Evolutionary conservation across 192 early-diverging fungal genomes (phyloP).

Genomic region (Mortierella claussenii): DNA sequence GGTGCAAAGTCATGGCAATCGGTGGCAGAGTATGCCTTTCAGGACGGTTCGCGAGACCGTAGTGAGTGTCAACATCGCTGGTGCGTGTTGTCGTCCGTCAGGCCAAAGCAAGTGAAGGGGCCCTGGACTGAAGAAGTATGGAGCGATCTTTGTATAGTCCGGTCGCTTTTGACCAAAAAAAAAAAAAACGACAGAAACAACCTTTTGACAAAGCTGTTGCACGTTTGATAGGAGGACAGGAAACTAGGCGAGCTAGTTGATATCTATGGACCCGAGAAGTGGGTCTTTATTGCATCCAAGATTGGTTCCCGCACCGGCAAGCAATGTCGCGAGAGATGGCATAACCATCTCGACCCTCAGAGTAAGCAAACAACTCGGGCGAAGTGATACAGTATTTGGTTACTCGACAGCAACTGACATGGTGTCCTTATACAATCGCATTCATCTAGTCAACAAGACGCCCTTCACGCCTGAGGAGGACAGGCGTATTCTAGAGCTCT

Average conservation of each 20-base stretch:
- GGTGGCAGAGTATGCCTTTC: slow-evolving; percentile 35
- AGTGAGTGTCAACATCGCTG: slow-evolving; percentile 46
- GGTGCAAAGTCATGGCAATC: slow-evolving; percentile 40
- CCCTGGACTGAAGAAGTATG: slow-evolving; percentile 50
- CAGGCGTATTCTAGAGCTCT: slow-evolving; percentile 42
- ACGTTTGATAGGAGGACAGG: slow-evolving; percentile 25
- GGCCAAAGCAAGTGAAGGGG: slow-evolving; percentile 42
- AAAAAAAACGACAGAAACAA: neutral
- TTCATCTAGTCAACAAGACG: slow-evolving; percentile 33
- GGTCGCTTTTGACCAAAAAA: neutral
- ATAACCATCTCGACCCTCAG: slow-evolving; percentile 46
- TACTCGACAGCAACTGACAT: too few relatives aligned
- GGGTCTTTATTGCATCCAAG: slow-evolving; percentile 48
- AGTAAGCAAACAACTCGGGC: too few relatives aligned
- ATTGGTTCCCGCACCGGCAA: slow-evolving; percentile 50
- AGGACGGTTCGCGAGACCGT: slow-evolving; percentile 33
- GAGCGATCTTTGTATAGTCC: neutral
- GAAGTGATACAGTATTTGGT: too few relatives aligned
- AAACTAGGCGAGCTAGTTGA: slow-evolving; percentile 33
- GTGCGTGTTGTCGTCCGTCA: slow-evolving; percentile 22
- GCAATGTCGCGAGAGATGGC: slow-evolving; percentile 47
- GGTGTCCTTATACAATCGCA: neutral
- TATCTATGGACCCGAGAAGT: slow-evolving; percentile 47
- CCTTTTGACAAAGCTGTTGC: neutral
- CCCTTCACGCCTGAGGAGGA: slow-evolving; percentile 49